Evolutionary conservation across 129 eudicot genomes (phyloP).

Genomic region (Escallonia rubra): DNA sequence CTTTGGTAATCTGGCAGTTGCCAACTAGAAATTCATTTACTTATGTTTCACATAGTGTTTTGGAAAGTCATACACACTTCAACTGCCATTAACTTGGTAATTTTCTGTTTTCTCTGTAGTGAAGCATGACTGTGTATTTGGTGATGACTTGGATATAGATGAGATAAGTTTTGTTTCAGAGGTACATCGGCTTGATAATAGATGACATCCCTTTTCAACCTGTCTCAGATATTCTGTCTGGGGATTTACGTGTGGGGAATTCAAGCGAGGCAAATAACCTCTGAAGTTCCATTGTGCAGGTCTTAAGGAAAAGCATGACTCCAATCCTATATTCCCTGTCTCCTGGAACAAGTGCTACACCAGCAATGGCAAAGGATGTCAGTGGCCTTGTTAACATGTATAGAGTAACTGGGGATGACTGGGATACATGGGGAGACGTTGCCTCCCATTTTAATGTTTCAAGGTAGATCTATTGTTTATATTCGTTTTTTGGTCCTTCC

Average conservation of each 20-base stretch:
- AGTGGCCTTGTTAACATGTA: slow-evolving; percentile 79
- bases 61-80: neutral
- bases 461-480: slow-evolving; percentile 37
- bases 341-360: slow-evolving; percentile 86
- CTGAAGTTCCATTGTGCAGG: slow-evolving; percentile 28
- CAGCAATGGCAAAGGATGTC: slow-evolving; percentile 70
- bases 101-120: slow-evolving; percentile 34
- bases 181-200: slow-evolving; percentile 29
- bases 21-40: neutral
- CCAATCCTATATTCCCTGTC: slow-evolving; percentile 79
- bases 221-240: too few species aligned
- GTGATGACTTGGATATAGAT: slow-evolving; percentile 66
- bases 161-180: slow-evolving; percentile 73
- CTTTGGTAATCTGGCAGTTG: slow-evolving; percentile 50
- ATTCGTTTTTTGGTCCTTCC: neutral
- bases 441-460: slow-evolving; percentile 75
- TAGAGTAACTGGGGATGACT: slow-evolving; percentile 94
- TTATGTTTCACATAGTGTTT: neutral
- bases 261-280: neutral
- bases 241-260: too few species aligned
- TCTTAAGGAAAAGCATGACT: slow-evolving; percentile 41
- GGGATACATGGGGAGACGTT: slow-evolving; percentile 96
- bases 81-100: neutral
- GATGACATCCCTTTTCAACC: neutral
- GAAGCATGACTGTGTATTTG: slow-evolving; percentile 92